Percentiles rank a stretch among this genome's conserved stretches.
phyloP scores from a whole-genome alignment of 1,284 basidiomycete species.

The Naganishia albida region DNA sequence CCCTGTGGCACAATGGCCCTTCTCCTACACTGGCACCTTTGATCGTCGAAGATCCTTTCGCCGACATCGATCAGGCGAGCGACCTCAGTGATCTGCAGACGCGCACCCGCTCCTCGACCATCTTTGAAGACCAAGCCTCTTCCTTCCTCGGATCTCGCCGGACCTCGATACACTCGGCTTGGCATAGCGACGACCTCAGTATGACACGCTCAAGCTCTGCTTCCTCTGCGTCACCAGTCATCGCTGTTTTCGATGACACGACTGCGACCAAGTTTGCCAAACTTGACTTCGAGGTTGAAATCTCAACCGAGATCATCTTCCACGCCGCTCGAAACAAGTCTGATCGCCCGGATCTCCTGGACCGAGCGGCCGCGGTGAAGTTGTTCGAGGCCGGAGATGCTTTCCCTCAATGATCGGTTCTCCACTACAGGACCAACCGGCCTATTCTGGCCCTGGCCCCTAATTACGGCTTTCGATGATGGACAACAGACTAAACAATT shows the following conservation, averaged over 20 bases:
- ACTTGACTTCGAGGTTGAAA: constrained; percentile 13
- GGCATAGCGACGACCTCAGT: constrained; percentile 1
- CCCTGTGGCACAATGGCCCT: constrained; percentile 21
- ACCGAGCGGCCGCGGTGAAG: constrained; percentile 9
- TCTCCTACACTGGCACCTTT: constrained; percentile 31
- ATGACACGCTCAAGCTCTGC: constrained; percentile 15
- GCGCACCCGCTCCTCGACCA: constrained; percentile 6
- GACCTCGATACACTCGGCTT: constrained; percentile 19
- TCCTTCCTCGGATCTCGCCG: constrained; percentile 11
- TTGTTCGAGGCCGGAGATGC: constrained; percentile 5
- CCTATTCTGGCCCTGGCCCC: too few relatives aligned
- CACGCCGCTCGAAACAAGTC: neutral
- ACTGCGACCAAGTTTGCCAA: constrained; percentile 18
- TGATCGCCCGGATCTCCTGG: neutral
- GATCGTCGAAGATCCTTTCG: constrained; percentile 34
- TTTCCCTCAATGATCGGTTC: constrained; percentile 1
- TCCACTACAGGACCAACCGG: neutral
- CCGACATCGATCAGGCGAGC: constrained; percentile 25
- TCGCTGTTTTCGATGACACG: constrained; percentile 9
- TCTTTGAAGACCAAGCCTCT: constrained; percentile 17
- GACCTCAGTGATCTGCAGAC: constrained; percentile 10
- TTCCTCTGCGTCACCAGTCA: neutral
- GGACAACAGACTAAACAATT: neutral
- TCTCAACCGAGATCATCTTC: constrained; percentile 6
- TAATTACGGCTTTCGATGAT: neutral